These are phyloP conservation scores for Ammopiptanthus mongolicus DNA, from an alignment of 306 rosid species.

Conservation along the genomic window DNA sequence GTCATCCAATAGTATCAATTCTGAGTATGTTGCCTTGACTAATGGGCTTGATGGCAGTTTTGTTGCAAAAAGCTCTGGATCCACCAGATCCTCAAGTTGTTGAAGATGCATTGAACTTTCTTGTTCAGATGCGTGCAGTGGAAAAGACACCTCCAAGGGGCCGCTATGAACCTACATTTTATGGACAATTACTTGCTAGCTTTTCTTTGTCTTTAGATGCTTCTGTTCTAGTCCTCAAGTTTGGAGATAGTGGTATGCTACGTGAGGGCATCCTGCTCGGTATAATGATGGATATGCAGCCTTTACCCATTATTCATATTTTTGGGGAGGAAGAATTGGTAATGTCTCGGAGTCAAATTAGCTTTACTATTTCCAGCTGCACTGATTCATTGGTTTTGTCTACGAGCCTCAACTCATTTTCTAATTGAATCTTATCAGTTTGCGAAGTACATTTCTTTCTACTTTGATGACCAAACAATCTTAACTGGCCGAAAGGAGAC, in stretches of 20 bases:
- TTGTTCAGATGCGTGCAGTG: slow-evolving; percentile 62
- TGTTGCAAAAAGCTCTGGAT: slow-evolving; percentile 81
- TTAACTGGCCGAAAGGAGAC: slow-evolving; percentile 53
- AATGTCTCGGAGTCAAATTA: slow-evolving; percentile 21
- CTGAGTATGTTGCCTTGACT: slow-evolving; percentile 5
- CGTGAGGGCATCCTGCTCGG: slow-evolving; percentile 85
- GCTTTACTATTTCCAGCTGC: slow-evolving; percentile 6
- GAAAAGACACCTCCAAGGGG: slow-evolving; percentile 57
- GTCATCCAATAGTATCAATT: background rate
- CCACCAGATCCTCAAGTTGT: slow-evolving; percentile 59
- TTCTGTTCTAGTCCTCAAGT: slow-evolving; percentile 72
- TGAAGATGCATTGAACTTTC: slow-evolving; percentile 62
- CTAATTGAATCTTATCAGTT: slow-evolving; percentile 39
- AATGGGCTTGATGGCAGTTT: slow-evolving; percentile 44
- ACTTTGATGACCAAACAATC: slow-evolving; percentile 37
- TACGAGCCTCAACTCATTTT: background rate
- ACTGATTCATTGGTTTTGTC: slow-evolving; percentile 23
- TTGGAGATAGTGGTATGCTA: slow-evolving; percentile 76
- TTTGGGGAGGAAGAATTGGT: slow-evolving; percentile 78
- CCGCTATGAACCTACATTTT: slow-evolving; percentile 75
- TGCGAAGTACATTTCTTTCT: slow-evolving; percentile 37
- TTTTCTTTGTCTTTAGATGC: slow-evolving; percentile 80
- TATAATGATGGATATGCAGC: slow-evolving; percentile 74
- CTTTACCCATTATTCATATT: slow-evolving; percentile 78
- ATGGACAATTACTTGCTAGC: slow-evolving; percentile 72